Evolutionary conservation across 73 alveolate species (phyloP).

Genomic region (Tetrahymena elliotti): DNA sequence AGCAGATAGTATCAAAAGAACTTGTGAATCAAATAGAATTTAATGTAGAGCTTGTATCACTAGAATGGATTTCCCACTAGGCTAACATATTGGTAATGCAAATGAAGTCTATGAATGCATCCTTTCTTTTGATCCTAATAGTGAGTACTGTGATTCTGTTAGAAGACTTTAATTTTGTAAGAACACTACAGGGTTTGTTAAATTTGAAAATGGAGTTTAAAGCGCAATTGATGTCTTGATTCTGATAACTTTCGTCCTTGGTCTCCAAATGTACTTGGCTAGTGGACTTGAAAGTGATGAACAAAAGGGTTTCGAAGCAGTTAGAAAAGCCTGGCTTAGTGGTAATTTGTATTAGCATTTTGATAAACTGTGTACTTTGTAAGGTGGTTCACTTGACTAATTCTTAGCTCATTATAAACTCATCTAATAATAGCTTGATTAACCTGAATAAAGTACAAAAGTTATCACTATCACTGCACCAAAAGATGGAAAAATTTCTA

Average conservation of each 20-base stretch:
- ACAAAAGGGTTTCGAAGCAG: background rate
- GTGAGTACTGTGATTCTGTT: background rate
- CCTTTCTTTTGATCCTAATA: background rate
- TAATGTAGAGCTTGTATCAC: background rate
- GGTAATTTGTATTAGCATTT: background rate
- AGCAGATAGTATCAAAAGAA: conserved; percentile 14
- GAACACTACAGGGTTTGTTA: background rate
- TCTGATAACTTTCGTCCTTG: background rate
- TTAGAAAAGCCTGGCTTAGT: background rate
- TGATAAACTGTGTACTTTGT: background rate
- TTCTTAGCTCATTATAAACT: background rate
- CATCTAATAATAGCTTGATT: background rate
- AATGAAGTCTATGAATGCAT: background rate
- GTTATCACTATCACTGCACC: background rate
- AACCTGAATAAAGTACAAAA: background rate
- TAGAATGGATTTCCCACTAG: background rate
- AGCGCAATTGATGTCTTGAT: background rate
- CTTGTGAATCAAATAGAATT: background rate
- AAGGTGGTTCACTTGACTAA: background rate
- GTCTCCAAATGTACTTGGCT: background rate
- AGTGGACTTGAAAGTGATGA: background rate
- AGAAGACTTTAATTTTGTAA: background rate
- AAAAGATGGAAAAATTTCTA: background rate
- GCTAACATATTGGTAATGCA: background rate
- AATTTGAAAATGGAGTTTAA: background rate